Base-by-base conservation (phyloP, 495 filamentous ascomycete species). In the Pyronema domesticum region DNA sequence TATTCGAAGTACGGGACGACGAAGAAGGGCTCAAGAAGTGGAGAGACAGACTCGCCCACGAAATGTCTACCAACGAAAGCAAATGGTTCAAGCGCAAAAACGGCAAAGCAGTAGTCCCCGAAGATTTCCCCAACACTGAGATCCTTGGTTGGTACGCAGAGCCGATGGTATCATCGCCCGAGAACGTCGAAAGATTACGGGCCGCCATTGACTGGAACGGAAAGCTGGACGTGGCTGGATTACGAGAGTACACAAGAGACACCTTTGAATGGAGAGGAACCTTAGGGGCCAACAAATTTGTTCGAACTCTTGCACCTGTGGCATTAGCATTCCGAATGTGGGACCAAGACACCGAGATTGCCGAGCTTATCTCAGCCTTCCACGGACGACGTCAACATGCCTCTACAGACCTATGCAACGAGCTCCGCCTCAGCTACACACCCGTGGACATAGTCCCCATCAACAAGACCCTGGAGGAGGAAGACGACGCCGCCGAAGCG, bases 71-170 rank as follows among this genome's bases (percentile, higher is more conserved):
- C 37, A 98, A 99, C 63, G 83, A 88, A 65, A 85, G 81, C 61
- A 80, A 83, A 11, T 82, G 77, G 54, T 99, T 96, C 65, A 71
- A 74, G 34, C 79, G 73, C 7, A 87, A 78, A 60, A 85, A 89
- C 61, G 80, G 76, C 49, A 72, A 77, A 3, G 69, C 96, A 51
- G 72, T 68, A 4, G 82, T 96, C 11, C 89, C 91, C 2, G 81
- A 85, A 0, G 69, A 71, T 18, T 99, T 96, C 60, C 91, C 91
- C 0, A 80, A 85, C 57, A 71, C 70, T 52, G 80, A 82, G 17
- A 78, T 95, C 17, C 71, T 95, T 23, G 73, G 84, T 15, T 95
- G 83, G 60, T 96, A 99, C 58, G 88, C 81, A 6, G 77, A 84
- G 57, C 91, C 91, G 0, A 78, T 80, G 0, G 80, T 96, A 7